A percentile compares a stretch with the other conserved stretches of the same genome.
phyloP scores from a whole-genome alignment of 2,329 filamentous ascomycete genomes.

The Pestalotiopsis sp. region DNA sequence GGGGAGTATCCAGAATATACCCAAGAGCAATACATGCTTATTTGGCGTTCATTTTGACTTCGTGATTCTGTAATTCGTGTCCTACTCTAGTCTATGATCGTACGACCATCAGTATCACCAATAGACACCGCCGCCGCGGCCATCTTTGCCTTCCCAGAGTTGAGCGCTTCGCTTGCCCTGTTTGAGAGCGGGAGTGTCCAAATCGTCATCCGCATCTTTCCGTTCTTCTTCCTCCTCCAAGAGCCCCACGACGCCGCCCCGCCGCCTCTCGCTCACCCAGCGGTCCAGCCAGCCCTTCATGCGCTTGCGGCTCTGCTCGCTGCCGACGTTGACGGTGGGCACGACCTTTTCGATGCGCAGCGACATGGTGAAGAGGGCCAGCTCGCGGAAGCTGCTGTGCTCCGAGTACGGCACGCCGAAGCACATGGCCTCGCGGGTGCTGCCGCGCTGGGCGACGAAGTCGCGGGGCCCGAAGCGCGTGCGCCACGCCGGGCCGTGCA shows the following conservation, averaged over 20 bases:
- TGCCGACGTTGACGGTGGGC: slow-evolving; percentile 85
- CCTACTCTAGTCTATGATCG: neutral
- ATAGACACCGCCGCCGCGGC: slow-evolving; percentile 40
- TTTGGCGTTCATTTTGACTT: neutral
- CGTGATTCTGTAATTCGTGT: neutral
- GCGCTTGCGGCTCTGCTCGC: slow-evolving; percentile 55
- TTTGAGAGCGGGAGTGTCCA: slow-evolving; percentile 16
- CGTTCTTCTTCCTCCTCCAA: slow-evolving; percentile 42
- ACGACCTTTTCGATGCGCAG: slow-evolving; percentile 87
- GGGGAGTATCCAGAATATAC: neutral
- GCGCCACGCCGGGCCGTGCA: slow-evolving; percentile 71
- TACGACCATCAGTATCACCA: slow-evolving; percentile 34
- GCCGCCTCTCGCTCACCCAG: slow-evolving; percentile 62
- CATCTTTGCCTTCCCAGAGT: slow-evolving; percentile 45
- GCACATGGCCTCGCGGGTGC: slow-evolving; percentile 79
- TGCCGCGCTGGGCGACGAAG: slow-evolving; percentile 80
- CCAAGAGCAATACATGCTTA: neutral
- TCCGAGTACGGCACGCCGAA: slow-evolving; percentile 96
- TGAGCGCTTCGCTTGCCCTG: slow-evolving; percentile 15
- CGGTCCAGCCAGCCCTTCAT: slow-evolving; percentile 70
- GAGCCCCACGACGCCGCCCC: slow-evolving; percentile 54
- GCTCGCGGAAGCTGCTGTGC: slow-evolving; percentile 91
- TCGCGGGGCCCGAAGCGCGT: slow-evolving; percentile 73
- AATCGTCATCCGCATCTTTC: slow-evolving; percentile 27
- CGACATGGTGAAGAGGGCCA: slow-evolving; percentile 90